These are phyloP conservation scores for Phyllosticta citribraziliensis DNA, from an alignment of 2,329 filamentous ascomycete species.

Conservation along the genomic window DNA sequence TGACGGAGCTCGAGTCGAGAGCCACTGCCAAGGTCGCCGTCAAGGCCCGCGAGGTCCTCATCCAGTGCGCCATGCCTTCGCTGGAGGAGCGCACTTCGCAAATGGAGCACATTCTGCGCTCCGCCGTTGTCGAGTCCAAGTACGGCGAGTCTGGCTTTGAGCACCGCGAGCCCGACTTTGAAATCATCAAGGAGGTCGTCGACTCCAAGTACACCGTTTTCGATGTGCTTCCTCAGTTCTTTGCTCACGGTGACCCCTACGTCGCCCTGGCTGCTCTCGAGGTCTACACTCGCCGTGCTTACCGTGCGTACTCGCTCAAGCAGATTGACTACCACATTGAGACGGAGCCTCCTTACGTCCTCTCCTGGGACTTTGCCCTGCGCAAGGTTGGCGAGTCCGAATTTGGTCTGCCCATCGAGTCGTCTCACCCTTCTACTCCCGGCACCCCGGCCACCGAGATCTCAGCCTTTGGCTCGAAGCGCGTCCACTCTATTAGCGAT, in stretches of 20 bases:
- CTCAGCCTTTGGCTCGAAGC: conserved; percentile 46
- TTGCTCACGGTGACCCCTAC: conserved; percentile 87
- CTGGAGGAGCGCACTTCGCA: conserved; percentile 89
- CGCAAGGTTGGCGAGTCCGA: conserved; percentile 89
- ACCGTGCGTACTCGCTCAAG: conserved; percentile 90
- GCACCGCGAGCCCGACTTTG: conserved; percentile 81
- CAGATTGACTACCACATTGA: conserved; percentile 78
- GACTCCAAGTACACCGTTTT: conserved; percentile 99
- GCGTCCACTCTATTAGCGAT: conserved; percentile 91
- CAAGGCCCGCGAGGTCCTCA: conserved; percentile 94
- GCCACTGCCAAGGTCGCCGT: conserved; percentile 89
- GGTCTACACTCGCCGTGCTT: conserved; percentile 91
- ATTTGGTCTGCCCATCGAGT: conserved; percentile 71
- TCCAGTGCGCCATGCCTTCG: conserved; percentile 92
- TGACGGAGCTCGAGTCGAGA: conserved; percentile 83
- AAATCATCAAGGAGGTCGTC: conserved; percentile 92
- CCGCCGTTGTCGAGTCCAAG: conserved; percentile 89
- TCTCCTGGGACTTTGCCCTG: conserved; percentile 94
- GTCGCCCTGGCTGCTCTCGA: conserved; percentile 88
- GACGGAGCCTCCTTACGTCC: conserved; percentile 62
- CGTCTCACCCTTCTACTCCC: conserved; percentile 64
- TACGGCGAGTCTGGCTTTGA: conserved; percentile 97
- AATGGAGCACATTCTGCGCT: conserved; percentile 97
- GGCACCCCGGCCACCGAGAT: conserved; percentile 58
- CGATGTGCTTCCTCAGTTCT: conserved; percentile 91